Conservation (phyloP, 2,329 filamentous ascomycete genomes). For the Aureobasidium leucospermi region DNA sequence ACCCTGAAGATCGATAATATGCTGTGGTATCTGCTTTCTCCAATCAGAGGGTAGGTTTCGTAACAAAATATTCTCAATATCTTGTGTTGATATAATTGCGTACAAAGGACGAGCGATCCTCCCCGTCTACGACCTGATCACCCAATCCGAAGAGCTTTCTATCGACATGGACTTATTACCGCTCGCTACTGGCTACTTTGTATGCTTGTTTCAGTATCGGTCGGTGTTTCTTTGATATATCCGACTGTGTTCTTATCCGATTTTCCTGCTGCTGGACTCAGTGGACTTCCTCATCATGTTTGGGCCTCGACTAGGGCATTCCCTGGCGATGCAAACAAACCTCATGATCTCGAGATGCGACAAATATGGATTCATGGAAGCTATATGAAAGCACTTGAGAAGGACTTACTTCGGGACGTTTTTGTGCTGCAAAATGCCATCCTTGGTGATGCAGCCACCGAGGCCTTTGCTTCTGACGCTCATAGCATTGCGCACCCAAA, state of each 20-base stretch:
- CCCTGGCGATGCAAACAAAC: constrained; percentile 38
- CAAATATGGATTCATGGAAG: constrained; percentile 75
- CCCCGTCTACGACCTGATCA: constrained; percentile 58
- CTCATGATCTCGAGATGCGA: constrained; percentile 70
- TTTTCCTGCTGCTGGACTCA: constrained; percentile 63
- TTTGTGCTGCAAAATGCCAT: constrained; percentile 64
- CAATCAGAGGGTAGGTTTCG: constrained; percentile 61
- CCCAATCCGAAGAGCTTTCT: constrained; percentile 57
- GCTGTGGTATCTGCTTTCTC: constrained; percentile 55
- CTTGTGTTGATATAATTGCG: neutral
- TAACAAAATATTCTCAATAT: neutral
- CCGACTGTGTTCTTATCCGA: constrained; percentile 68
- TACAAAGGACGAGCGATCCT: constrained; percentile 62
- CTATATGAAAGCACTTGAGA: constrained; percentile 69
- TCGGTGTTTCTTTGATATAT: constrained; percentile 64
- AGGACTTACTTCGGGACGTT: constrained; percentile 57
- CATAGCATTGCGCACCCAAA: neutral
- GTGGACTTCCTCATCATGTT: constrained; percentile 68
- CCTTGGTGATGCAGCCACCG: constrained; percentile 41
- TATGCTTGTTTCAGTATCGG: constrained; percentile 65
- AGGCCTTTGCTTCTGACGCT: constrained; percentile 1
- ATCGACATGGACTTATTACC: constrained; percentile 62
- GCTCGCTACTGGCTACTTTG: constrained; percentile 67
- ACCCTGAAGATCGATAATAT: constrained; percentile 19
- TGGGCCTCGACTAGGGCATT: constrained; percentile 69